Evolutionary conservation across 345 rosid genomes (phyloP), one percentile per base, ranked within the genome.

Genomic region (Salix purpurea): DNA sequence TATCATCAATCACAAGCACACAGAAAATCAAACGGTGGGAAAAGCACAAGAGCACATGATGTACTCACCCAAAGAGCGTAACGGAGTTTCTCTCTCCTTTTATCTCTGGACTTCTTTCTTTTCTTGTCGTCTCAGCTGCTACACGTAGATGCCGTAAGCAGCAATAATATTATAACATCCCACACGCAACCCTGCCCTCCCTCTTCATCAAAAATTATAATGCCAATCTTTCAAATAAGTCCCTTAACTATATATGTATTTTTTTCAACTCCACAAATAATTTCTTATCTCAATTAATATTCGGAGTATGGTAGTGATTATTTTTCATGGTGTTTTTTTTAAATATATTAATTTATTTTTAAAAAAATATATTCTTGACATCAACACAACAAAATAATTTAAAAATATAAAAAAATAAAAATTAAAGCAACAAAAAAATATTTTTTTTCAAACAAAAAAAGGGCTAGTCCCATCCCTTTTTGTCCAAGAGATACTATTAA

Each of bases 91-190:
- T 32, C 36, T 6, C 21, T 2, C 36, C 16, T 15, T 21, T 56
- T 7, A 2, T 7, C 18, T 26, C 16, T 4, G 39, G 13, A 30
- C n/a, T 34, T 24, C 62, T n/a, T 19, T 19, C 18, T 24, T 65
- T 65, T 70, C 83, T 60, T 85, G 67, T 72, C 54, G 77, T 78
- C 85, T 70, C 89, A 78, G 84, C 85, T 87, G 76, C 84, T 67
- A 88, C 89, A 85, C 89, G 89, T 78, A 79, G 86, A 78, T 85
- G 90, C 82, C 88, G 90, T 83, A 78, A 85, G 85, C 87, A 80
- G 79, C 37, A 60, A 73, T 69, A 75, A 78, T 82, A 46, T 79
- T 74, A 60, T 30, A 76, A 69, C 72, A 79, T 11, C 78, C 78
- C 74, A 85, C 90, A 91, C 91, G 91, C 91, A 73, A 88, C 65